These are phyloP conservation scores for Penicillium riverlandense DNA, from an alignment of 495 filamentous ascomycete species.

Conservation along the genomic window DNA sequence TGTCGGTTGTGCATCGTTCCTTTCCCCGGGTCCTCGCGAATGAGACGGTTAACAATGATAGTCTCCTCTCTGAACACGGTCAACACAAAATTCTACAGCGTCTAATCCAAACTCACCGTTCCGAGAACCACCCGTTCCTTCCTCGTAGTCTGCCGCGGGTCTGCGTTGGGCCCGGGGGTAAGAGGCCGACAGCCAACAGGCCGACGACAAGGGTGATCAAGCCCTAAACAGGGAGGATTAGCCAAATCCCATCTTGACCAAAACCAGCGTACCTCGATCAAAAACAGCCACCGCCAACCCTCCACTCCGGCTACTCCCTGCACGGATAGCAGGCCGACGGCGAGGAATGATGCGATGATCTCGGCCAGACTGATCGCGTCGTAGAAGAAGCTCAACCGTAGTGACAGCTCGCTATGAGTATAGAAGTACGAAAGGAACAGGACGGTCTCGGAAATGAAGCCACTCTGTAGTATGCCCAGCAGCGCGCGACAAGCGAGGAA, in stretches of 20 bases:
- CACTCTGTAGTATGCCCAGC: slow-evolving; percentile 56
- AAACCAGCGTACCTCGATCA: slow-evolving; percentile 29
- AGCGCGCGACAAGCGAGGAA: slow-evolving; percentile 57
- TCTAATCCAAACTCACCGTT: slow-evolving; percentile 14
- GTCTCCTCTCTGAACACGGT: slow-evolving; percentile 29
- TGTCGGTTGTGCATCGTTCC: slow-evolving; percentile 54
- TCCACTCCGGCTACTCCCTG: slow-evolving; percentile 22
- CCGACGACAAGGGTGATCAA: slow-evolving; percentile 46
- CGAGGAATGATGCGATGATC: slow-evolving; percentile 36
- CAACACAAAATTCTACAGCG: no score
- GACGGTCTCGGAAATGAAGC: slow-evolving; percentile 46
- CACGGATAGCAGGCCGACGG: slow-evolving; percentile 39
- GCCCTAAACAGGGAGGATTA: slow-evolving; percentile 16
- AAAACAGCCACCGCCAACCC: slow-evolving; percentile 40
- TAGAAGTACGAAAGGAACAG: slow-evolving; percentile 69
- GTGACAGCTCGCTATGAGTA: slow-evolving; percentile 52
- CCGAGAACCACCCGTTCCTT: slow-evolving; percentile 54
- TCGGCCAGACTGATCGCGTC: slow-evolving; percentile 47
- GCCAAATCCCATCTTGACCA: neutral
- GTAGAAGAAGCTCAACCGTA: slow-evolving; percentile 56
- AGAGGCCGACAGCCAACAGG: slow-evolving; percentile 5
- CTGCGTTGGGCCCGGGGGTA: no score
- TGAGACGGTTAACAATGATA: slow-evolving; percentile 55
- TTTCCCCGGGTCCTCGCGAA: slow-evolving; percentile 59
- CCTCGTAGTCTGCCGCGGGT: slow-evolving; percentile 4